Base-by-base conservation (phyloP, 148 eudicot species). In the Fagopyrum tataricum region DNA sequence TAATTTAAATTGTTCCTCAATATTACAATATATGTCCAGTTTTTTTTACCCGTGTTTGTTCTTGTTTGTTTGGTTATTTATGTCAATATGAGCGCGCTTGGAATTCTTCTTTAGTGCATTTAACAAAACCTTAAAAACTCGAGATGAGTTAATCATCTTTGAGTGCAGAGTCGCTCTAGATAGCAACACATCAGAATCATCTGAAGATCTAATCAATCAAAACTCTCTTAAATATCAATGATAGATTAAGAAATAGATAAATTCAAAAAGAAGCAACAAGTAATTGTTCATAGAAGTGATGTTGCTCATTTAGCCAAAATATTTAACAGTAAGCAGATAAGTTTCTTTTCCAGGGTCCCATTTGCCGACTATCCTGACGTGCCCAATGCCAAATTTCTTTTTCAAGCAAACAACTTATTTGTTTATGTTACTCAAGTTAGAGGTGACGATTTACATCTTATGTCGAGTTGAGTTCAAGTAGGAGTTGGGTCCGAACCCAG, bases 111-210 rank as follows among this genome's bases (percentile, higher is more conserved):
- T 3, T 2, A 31, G 37, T 31, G 37, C 37, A 31, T 31, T 31
- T 31, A 31, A 31, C 37, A 31, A 31, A 2, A 31, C 37, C 37
- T 31, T 31, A 31, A 31, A 31, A 31, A 31, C 2, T 48, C 14
- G 52, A 1, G 52, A 13, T 15, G 15, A 48, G 52, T 10, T 55
- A 55, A 55, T 55, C 20, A 55, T 23, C 67, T 24, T 26, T 59
- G 67, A 7, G 26, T 9, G 11, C 67, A 31, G 67, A 26, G 5
- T 61, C 3, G 26, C 5, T 10, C 6, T 24, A 26, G 67, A 61
- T 24, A 61, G 67, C 67, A 24, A 61, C 67, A 1, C 67, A 26
- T 61, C 67, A 21, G 69, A 64, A 37, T 37, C 42, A 24, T 61
- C n/a, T 64, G n/a, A 39, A 39, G 18, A 64, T 31, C 20, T 37